Conservation (phyloP, 2,329 filamentous ascomycete genomes). For the Xylariaceae sp. region DNA sequence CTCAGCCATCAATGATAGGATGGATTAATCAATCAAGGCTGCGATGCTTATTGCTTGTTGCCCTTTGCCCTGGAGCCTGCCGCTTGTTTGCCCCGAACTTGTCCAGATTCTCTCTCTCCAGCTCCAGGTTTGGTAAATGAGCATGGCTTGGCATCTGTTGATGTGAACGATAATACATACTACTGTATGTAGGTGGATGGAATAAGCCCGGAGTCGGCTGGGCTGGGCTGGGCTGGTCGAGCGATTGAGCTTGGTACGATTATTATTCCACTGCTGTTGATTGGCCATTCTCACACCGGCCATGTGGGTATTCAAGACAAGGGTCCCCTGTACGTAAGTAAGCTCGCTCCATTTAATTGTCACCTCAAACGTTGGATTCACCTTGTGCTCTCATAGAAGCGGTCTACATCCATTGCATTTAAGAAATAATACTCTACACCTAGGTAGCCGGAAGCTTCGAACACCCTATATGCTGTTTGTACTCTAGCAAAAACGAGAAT, state of each 20-base stretch:
- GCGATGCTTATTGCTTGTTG: too few species aligned
- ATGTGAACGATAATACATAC: too few species aligned
- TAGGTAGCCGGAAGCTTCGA: too few species aligned
- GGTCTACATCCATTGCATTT: too few species aligned
- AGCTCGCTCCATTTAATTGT: too few species aligned
- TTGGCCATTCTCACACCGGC: background rate
- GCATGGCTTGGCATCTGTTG: constrained; percentile 9
- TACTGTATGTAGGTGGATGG: constrained; percentile 12
- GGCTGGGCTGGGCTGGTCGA: constrained; percentile 6
- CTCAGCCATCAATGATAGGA: too few species aligned
- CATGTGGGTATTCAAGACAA: constrained; percentile 7
- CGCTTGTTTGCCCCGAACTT: background rate
- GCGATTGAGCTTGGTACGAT: constrained; percentile 20
- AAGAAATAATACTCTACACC: too few species aligned
- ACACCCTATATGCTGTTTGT: too few species aligned
- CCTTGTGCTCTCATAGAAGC: too few species aligned
- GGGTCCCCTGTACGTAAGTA: background rate
- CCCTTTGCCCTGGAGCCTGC: background rate
- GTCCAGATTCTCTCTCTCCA: background rate
- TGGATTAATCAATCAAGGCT: too few species aligned
- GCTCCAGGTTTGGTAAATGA: constrained; percentile 23
- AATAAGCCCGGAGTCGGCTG: constrained; percentile 18
- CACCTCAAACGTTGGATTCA: too few species aligned
- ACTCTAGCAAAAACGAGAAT: too few species aligned
- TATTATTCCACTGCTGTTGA: constrained; percentile 24